Evolutionary conservation across 2,329 filamentous ascomycete genomes (phyloP).

Genomic region (Epichloe sylvatica): DNA sequence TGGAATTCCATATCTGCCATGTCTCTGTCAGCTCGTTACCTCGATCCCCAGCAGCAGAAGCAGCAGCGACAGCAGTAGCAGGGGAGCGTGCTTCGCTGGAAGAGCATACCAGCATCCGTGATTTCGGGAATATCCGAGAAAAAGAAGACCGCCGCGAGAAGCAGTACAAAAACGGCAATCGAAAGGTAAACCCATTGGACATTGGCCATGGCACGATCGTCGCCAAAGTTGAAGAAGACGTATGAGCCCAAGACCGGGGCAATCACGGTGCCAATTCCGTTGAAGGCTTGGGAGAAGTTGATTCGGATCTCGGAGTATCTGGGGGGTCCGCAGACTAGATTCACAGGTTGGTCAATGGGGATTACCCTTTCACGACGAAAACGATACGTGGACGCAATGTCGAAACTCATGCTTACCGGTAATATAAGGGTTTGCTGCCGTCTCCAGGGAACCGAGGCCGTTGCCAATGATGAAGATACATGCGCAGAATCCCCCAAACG

Average conservation of each 20-base stretch:
- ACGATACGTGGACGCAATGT: background rate
- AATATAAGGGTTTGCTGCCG: conserved; percentile 63
- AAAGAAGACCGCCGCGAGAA: conserved; percentile 53
- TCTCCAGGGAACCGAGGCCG: conserved; percentile 61
- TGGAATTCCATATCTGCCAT: conserved; percentile 49
- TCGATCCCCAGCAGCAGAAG: no score
- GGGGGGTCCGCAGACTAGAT: conserved; percentile 43
- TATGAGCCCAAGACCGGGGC: conserved; percentile 60
- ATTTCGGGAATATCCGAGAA: conserved; percentile 57
- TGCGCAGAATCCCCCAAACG: conserved; percentile 65
- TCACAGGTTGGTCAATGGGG: background rate
- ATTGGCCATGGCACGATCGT: conserved; percentile 43
- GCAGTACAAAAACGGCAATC: conserved; percentile 56
- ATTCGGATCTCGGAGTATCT: conserved; percentile 60
- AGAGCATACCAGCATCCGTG: conserved; percentile 31
- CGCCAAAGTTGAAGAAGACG: conserved; percentile 54
- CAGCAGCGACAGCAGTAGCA: no score
- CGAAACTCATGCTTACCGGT: conserved; percentile 24
- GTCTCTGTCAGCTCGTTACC: background rate
- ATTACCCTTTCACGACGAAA: background rate
- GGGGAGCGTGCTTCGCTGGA: background rate
- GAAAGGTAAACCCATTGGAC: conserved; percentile 68
- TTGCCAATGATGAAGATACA: conserved; percentile 62
- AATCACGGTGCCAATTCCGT: conserved; percentile 59
- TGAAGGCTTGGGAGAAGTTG: conserved; percentile 64